phyloP scores from a whole-genome alignment of 306 rosid genomes.

The Fragaria nilgerrensis region DNA sequence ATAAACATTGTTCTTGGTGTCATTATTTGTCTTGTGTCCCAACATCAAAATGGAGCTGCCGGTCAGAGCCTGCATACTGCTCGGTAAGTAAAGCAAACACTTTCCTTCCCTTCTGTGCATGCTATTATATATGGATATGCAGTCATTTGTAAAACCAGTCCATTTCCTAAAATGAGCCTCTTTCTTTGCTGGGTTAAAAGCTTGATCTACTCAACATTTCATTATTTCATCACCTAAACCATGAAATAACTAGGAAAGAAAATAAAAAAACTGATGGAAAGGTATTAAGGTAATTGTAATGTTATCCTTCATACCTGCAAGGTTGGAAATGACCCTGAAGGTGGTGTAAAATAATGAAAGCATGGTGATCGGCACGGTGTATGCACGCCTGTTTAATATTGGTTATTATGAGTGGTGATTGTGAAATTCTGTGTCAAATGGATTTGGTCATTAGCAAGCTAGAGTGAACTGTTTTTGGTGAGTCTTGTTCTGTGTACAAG shows the following conservation, averaged over 20 bases:
- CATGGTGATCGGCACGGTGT: too few species aligned
- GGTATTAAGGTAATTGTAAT: background rate
- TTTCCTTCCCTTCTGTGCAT: background rate
- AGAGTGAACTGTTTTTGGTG: background rate
- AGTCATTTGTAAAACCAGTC: background rate
- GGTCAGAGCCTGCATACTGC: slow-evolving; percentile 69
- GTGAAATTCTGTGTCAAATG: background rate
- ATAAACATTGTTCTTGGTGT: slow-evolving; percentile 96
- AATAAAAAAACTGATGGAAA: background rate
- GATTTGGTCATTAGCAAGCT: background rate
- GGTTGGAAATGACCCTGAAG: background rate
- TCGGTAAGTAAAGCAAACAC: slow-evolving; percentile 40
- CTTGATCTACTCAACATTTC: background rate
- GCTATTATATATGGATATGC: too few species aligned
- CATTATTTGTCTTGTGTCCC: slow-evolving; percentile 94
- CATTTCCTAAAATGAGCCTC: background rate
- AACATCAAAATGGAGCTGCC: slow-evolving; percentile 94
- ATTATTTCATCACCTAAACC: background rate
- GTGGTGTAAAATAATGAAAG: background rate
- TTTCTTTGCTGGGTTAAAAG: background rate
- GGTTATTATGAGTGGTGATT: background rate
- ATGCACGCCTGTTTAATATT: background rate
- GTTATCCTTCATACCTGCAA: background rate
- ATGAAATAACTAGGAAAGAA: background rate
- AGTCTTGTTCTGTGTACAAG: background rate